Conservation (phyloP, 2,329 filamentous ascomycete species). For the Daldinia sp. region DNA sequence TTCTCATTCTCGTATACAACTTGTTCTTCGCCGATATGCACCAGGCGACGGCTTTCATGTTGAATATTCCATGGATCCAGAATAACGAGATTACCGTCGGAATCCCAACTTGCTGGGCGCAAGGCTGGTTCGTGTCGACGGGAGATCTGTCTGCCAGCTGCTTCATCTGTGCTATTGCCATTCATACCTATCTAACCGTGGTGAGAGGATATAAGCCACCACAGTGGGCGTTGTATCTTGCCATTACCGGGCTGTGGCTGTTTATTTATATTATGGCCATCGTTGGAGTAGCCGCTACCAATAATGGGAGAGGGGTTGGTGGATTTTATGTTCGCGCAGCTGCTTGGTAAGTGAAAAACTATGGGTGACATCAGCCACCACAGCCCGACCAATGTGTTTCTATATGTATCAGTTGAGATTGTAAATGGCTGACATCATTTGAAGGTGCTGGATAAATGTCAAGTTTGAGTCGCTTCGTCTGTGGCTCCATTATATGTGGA, state of each 20-base stretch:
- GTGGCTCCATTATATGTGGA: slow-evolving; percentile 72
- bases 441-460: slow-evolving; percentile 71
- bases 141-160: slow-evolving; percentile 75
- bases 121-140: slow-evolving; percentile 76
- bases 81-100: slow-evolving; percentile 66
- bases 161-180: slow-evolving; percentile 74
- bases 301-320: slow-evolving; percentile 56
- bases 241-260: slow-evolving; percentile 65
- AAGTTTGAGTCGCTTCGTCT: slow-evolving; percentile 65
- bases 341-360: slow-evolving; percentile 65
- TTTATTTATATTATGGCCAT: slow-evolving; percentile 70
- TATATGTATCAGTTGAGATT: neutral
- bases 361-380: neutral
- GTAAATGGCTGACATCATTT: slow-evolving; percentile 17
- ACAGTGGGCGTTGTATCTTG: slow-evolving; percentile 62
- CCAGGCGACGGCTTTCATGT: slow-evolving; percentile 72
- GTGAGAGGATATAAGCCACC: slow-evolving; percentile 67
- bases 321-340: slow-evolving; percentile 73
- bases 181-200: slow-evolving; percentile 75
- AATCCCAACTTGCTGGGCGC: slow-evolving; percentile 67
- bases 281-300: slow-evolving; percentile 61
- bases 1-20: slow-evolving; percentile 77
- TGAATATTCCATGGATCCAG: slow-evolving; percentile 71
- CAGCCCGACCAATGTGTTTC: neutral
- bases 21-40: slow-evolving; percentile 76